Evolutionary conservation across 768 basidiomycete genomes (phyloP), one percentile per base, ranked within the genome.

Genomic region (Phylloporus sp.): DNA sequence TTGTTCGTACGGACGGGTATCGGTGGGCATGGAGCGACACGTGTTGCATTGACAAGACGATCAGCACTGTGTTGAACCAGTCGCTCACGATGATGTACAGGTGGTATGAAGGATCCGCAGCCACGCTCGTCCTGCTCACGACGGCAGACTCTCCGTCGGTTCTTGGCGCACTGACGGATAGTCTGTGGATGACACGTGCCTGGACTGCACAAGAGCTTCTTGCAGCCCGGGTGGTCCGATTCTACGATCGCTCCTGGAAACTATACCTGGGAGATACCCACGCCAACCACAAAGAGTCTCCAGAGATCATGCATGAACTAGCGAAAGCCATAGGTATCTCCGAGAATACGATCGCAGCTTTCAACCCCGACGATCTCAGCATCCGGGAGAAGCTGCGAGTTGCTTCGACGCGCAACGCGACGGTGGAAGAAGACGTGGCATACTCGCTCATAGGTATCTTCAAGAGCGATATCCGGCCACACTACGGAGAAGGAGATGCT

Each of bases 401-500:
- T 6, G 42, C 42, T 9, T 43, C 42, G 24, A 26, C 23, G 8
- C 42, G 42, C 6, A 20, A 3, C 2, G 42, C 33, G 6, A 34
- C 42, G 5, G 3, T 43, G 2, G 42, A 43, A 10, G 42, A 43
- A 43, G 42, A 43, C 2, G 23, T 5, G 5, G 42, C 42, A 6
- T 43, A 43, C 20, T 43, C 33, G 17, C 42, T 43, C 17, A 43
- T 43, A 3, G 42, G 42, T 2, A 34, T 43, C 17, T 43, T 43
- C 14, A 35, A 43, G 15, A 43, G 33, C 7, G 42, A 43, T 24
- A 43, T 43, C 13, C 33, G 14, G 3, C 42, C 42, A 15, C 32
- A 14, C 13, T 43, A 43, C 21, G 42, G 42, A 14, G 42, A 43
- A 43, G 24, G 33, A 15, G 42, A 34, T 20, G 42, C 24, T 6